Conservation (phyloP, 2,329 filamentous ascomycete species). For the Conoideocrella luteorostrata region DNA sequence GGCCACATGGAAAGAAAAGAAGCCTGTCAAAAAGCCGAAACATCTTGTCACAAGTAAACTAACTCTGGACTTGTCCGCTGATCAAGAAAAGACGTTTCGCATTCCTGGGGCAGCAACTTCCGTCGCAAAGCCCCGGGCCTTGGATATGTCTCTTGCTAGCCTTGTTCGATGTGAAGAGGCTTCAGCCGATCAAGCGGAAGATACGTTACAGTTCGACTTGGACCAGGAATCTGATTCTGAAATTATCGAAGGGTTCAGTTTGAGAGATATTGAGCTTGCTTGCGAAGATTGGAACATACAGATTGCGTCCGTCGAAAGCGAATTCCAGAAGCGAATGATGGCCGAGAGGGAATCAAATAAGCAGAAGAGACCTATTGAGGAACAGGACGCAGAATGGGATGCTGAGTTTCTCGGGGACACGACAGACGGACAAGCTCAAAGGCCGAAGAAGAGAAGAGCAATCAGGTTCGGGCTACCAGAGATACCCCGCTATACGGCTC, state of each 20-base stretch:
- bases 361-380: constrained; percentile 24
- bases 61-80: constrained; percentile 75
- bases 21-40: constrained; percentile 72
- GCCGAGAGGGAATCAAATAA: constrained; percentile 26
- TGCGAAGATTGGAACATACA: constrained; percentile 79
- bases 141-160: constrained; percentile 43
- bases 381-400: constrained; percentile 56
- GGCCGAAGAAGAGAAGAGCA: constrained; percentile 62
- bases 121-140: constrained; percentile 48
- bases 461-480: constrained; percentile 53
- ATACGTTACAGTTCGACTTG: constrained; percentile 36
- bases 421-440: constrained; percentile 37
- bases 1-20: constrained; percentile 71
- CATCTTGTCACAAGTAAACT: constrained; percentile 81
- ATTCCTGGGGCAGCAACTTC: constrained; percentile 55
- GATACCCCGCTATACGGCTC: constrained; percentile 54
- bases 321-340: constrained; percentile 26
- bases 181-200: constrained; percentile 26
- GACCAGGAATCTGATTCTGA: constrained; percentile 53
- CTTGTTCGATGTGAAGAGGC: constrained; percentile 39
- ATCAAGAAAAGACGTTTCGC: constrained; percentile 81
- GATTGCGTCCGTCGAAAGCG: constrained; percentile 41
- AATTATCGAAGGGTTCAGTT: constrained; percentile 64
- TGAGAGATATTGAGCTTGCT: constrained; percentile 76
- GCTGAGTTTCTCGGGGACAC: constrained; percentile 50